phyloP scores from a whole-genome alignment of 2,329 filamentous ascomycete species.

The Exutisphaerella laricina region DNA sequence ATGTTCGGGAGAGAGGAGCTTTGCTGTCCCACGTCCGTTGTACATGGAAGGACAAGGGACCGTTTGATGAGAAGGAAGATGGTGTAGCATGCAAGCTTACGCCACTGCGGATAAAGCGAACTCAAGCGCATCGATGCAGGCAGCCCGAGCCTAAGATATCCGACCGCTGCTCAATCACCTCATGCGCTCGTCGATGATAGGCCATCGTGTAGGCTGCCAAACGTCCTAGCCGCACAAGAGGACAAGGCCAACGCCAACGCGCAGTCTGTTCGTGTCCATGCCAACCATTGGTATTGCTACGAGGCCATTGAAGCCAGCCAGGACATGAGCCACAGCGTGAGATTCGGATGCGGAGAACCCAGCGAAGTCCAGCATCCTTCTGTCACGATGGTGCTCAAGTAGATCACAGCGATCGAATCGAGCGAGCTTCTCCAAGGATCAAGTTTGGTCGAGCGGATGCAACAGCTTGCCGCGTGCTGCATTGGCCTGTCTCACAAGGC shows the following conservation, averaged over 20 bases:
- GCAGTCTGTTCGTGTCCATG: neutral
- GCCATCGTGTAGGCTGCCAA: too few relatives aligned
- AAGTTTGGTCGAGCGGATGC: neutral
- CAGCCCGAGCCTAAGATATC: neutral
- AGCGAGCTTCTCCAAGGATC: neutral
- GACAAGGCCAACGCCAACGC: neutral
- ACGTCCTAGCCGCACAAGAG: too few relatives aligned
- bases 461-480: too few relatives aligned
- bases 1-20: slow-evolving; percentile 20
- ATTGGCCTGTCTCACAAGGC: too few relatives aligned
- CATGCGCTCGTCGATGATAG: too few relatives aligned
- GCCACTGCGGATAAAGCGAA: slow-evolving; percentile 16
- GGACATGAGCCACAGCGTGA: slow-evolving; percentile 10
- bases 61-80: slow-evolving; percentile 15
- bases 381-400: neutral
- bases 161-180: neutral
- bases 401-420: neutral
- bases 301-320: neutral
- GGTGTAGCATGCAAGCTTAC: slow-evolving; percentile 16
- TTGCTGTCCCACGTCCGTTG: slow-evolving; percentile 11
- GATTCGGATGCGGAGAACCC: slow-evolving; percentile 21
- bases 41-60: slow-evolving; percentile 15
- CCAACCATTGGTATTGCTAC: neutral
- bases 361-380: slow-evolving; percentile 8
- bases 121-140: neutral